Evolutionary conservation across 148 eudicot genomes (phyloP).

Genomic region (Nyssa sinensis): DNA sequence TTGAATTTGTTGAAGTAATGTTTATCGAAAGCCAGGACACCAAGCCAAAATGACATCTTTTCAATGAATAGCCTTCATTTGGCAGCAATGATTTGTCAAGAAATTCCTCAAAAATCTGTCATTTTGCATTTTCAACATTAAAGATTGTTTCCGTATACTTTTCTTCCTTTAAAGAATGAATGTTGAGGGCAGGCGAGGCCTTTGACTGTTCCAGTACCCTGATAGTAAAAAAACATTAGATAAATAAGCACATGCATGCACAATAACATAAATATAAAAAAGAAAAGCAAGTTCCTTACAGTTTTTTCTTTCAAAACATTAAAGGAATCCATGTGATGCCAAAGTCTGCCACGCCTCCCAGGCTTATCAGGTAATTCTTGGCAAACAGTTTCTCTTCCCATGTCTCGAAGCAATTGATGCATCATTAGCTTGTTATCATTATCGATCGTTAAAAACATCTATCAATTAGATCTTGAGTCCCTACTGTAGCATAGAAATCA

Average conservation of each 20-base stretch:
- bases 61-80: background rate
- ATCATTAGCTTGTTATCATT: conserved; percentile 4
- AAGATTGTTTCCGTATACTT: too few relatives aligned
- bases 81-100: background rate
- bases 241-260: background rate
- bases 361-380: conserved; percentile 13
- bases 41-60: conserved; percentile 1
- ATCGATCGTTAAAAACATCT: background rate
- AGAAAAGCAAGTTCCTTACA: conserved; percentile 4
- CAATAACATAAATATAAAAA: background rate
- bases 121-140: too few relatives aligned
- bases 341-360: conserved; percentile 19
- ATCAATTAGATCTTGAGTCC: background rate
- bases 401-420: conserved; percentile 16
- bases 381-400: conserved; percentile 23
- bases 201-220: conserved; percentile 19
- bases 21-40: conserved; percentile 2
- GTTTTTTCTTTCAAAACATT: conserved; percentile 12
- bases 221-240: background rate
- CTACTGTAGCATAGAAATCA: background rate
- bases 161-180: too few relatives aligned
- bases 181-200: conserved; percentile 13
- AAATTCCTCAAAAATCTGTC: background rate
- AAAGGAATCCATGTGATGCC: background rate
- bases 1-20: background rate